Conservation (phyloP, 1,284 basidiomycete species). For the Takashimella koratensis region DNA sequence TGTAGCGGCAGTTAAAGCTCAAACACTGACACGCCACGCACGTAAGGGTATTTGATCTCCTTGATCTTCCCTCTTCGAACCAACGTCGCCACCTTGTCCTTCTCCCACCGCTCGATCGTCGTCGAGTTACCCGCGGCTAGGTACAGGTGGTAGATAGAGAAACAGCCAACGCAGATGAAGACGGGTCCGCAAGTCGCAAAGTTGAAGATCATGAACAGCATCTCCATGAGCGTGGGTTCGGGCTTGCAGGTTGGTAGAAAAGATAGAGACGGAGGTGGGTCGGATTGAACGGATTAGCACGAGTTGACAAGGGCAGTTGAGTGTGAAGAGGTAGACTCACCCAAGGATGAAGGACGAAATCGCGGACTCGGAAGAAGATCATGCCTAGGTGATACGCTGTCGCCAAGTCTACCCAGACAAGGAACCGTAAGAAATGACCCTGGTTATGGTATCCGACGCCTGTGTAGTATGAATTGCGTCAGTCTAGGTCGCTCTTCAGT, state of each 20-base stretch:
- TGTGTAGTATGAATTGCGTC: too few species aligned
- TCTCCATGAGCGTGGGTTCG: constrained; percentile 63
- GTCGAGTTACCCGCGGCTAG: constrained; percentile 79
- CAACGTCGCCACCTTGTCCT: constrained; percentile 85
- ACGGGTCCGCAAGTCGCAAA: constrained; percentile 82
- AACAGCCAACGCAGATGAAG: constrained; percentile 75
- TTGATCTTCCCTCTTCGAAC: constrained; percentile 79
- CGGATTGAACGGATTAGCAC: background rate
- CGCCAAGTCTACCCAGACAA: constrained; percentile 82
- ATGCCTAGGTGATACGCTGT: constrained; percentile 70
- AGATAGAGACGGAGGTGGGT: background rate
- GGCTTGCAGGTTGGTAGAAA: constrained; percentile 59
- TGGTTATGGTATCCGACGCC: constrained; percentile 88
- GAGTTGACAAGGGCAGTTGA: too few species aligned
- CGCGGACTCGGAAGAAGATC: constrained; percentile 64
- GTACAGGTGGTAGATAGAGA: constrained; percentile 88
- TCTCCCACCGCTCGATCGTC: constrained; percentile 97
- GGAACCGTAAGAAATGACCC: constrained; percentile 85
- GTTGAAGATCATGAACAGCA: constrained; percentile 83
- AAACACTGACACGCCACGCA: constrained; percentile 48
- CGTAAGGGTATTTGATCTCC: constrained; percentile 91
- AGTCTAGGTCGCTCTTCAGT: too few species aligned
- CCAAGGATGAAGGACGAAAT: constrained; percentile 48
- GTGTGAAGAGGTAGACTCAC: constrained; percentile 30
- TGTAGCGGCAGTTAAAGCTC: too few species aligned